Conservation (phyloP, 2,329 filamentous ascomycete genomes). For the Fusarium veterinarium region DNA sequence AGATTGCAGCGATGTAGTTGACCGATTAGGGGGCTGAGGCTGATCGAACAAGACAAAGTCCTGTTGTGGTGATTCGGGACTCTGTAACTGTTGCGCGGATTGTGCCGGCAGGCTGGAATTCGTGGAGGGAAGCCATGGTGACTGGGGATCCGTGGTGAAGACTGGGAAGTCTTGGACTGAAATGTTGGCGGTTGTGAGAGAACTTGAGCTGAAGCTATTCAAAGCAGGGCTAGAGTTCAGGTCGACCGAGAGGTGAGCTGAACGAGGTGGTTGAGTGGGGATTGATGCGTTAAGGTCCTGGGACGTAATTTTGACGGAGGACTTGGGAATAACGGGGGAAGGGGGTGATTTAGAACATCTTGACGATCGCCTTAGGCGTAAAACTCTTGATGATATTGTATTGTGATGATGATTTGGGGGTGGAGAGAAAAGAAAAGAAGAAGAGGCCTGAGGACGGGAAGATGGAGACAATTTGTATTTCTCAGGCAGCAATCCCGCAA, state of each 20-base stretch:
- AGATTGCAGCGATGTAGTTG: constrained; percentile 53
- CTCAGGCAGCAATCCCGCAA: constrained; percentile 57
- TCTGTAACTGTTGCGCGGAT: constrained; percentile 67
- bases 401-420: constrained; percentile 49
- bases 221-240: constrained; percentile 76
- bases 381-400: constrained; percentile 43
- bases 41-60: constrained; percentile 84
- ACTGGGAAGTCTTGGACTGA: constrained; percentile 74
- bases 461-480: constrained; percentile 56
- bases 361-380: constrained; percentile 57
- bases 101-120: constrained; percentile 71
- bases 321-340: constrained; percentile 52
- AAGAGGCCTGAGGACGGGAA: constrained; percentile 42
- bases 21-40: constrained; percentile 53
- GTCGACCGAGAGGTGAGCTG: constrained; percentile 69
- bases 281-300: constrained; percentile 52
- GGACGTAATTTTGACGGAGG: constrained; percentile 66
- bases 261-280: constrained; percentile 60
- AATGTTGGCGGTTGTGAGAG: constrained; percentile 68
- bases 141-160: constrained; percentile 85
- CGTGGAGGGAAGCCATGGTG: constrained; percentile 84
- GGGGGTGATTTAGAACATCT: constrained; percentile 68
- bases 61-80: constrained; percentile 65
- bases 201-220: constrained; percentile 68
- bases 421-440: constrained; percentile 51